These are phyloP conservation scores for Tricholoma saponaceum DNA, from an alignment of 768 basidiomycete genomes.

Conservation along the genomic window DNA sequence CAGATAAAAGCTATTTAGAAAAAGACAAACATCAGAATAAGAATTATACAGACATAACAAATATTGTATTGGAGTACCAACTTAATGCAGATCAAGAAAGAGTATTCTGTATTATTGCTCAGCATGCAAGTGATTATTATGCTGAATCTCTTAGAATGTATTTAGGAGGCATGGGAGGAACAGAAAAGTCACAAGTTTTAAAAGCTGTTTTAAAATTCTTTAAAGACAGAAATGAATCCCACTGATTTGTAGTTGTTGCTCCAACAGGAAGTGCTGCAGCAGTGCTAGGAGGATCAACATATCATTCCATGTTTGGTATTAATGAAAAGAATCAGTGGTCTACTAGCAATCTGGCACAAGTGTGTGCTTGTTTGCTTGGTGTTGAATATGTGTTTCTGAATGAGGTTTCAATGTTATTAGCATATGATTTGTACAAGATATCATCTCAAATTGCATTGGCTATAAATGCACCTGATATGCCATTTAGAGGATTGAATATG, in stretches of 20 bases:
- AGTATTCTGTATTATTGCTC: too few relatives aligned
- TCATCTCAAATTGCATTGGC: too few relatives aligned
- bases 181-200: slow-evolving; percentile 25
- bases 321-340: slow-evolving; percentile 3
- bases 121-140: too few relatives aligned
- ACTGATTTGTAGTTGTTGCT: slow-evolving; percentile 13
- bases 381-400: slow-evolving; percentile 40
- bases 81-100: too few relatives aligned
- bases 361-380: slow-evolving; percentile 15
- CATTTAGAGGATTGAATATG: slow-evolving; percentile 35
- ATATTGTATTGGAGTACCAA: too few relatives aligned
- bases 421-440: slow-evolving; percentile 24
- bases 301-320: slow-evolving; percentile 29
- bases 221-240: slow-evolving; percentile 10
- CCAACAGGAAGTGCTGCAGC: slow-evolving; percentile 30
- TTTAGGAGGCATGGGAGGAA: slow-evolving; percentile 15
- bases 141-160: too few relatives aligned
- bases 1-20: too few relatives aligned
- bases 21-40: too few relatives aligned
- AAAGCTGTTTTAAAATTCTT: slow-evolving; percentile 19
- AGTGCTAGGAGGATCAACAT: slow-evolving; percentile 27
- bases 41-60: too few relatives aligned
- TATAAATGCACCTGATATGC: slow-evolving; percentile 6
- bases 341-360: slow-evolving; percentile 3
- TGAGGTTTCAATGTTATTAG: slow-evolving; percentile 39